Conservation (phyloP, 2,329 filamentous ascomycete species). For the Pseudopyricularia cyperi region DNA sequence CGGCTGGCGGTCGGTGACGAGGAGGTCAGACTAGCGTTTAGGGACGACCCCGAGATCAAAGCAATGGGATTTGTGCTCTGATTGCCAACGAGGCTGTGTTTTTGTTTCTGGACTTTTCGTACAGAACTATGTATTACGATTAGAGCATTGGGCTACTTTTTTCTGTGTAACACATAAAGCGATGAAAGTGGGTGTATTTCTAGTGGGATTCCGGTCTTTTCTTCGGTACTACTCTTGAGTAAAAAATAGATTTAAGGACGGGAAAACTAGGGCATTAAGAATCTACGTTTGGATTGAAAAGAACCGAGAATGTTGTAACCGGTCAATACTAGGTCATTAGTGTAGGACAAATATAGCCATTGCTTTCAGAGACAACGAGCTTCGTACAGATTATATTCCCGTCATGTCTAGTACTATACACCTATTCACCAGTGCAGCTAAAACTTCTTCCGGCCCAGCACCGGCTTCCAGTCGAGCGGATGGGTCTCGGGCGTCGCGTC, state of each 20-base stretch:
- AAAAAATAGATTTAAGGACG: too few species aligned
- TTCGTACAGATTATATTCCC: neutral
- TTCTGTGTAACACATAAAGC: neutral
- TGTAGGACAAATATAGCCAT: too few species aligned
- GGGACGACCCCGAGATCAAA: constrained; percentile 77
- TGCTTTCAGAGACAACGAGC: neutral
- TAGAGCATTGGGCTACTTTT: too few species aligned
- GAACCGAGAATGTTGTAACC: too few species aligned
- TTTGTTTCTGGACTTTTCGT: constrained; percentile 1
- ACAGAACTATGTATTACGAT: constrained; percentile 4
- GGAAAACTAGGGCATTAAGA: too few species aligned
- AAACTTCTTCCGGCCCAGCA: constrained; percentile 63
- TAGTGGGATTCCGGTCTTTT: too few species aligned
- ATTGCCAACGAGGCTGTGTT: constrained; percentile 7
- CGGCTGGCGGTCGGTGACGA: constrained; percentile 79
- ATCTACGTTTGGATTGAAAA: too few species aligned
- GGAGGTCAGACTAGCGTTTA: constrained; percentile 76
- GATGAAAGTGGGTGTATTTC: too few species aligned
- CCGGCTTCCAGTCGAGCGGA: constrained; percentile 85
- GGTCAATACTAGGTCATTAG: too few species aligned
- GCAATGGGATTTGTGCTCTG: constrained; percentile 51
- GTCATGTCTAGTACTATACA: neutral
- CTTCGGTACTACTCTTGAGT: too few species aligned
- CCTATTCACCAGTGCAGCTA: constrained; percentile 22
- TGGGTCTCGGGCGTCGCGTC: constrained; percentile 83